A percentile compares a stretch with the other conserved stretches of the same genome.
Conservation (phyloP, 2,329 filamentous ascomycete species). For the Teratosphaeriaceae sp. region DNA sequence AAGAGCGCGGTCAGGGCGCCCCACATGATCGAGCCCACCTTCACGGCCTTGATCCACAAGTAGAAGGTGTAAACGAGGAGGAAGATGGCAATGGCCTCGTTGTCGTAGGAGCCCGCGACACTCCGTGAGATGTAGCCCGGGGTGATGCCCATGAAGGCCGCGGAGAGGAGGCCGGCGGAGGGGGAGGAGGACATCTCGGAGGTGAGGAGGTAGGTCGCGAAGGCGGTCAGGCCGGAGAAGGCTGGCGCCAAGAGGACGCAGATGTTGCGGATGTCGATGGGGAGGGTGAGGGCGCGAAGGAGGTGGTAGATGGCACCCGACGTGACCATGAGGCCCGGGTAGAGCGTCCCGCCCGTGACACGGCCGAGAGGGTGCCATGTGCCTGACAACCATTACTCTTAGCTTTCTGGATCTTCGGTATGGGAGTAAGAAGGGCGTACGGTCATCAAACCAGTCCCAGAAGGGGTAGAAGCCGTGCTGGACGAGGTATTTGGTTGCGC, state of each 20-base stretch:
- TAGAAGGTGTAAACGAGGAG: conserved; percentile 97
- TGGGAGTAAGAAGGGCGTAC: conserved; percentile 42
- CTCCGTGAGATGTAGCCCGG: conserved; percentile 97
- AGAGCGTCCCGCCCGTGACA: conserved; percentile 97
- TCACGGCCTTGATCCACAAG: conserved; percentile 98
- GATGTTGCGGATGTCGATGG: conserved; percentile 97
- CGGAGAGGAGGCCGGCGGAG: conserved; percentile 89
- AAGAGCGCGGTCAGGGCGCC: conserved; percentile 89
- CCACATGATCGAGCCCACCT: conserved; percentile 95
- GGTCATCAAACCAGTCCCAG: conserved; percentile 99
- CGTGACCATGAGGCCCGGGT: conserved; percentile 98
- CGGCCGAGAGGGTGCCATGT: conserved; percentile 99
- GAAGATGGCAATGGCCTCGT: conserved; percentile 99
- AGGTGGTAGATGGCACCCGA: conserved; percentile 94
- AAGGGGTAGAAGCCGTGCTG: conserved; percentile 97
- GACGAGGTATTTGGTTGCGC: conserved; percentile 95
- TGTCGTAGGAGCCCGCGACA: conserved; percentile 97
- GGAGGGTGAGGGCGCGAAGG: conserved; percentile 79
- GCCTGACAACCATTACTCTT: conserved; percentile 37
- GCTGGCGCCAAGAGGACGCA: conserved; percentile 92
- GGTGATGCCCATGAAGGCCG: conserved; percentile 93
- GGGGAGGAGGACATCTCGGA: conserved; percentile 96
- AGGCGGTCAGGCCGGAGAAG: conserved; percentile 89
- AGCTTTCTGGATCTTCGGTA: not conserved
- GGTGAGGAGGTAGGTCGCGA: conserved; percentile 89